Conservation (phyloP, 805 yeast species). For the Hanseniaspora thailandica region DNA sequence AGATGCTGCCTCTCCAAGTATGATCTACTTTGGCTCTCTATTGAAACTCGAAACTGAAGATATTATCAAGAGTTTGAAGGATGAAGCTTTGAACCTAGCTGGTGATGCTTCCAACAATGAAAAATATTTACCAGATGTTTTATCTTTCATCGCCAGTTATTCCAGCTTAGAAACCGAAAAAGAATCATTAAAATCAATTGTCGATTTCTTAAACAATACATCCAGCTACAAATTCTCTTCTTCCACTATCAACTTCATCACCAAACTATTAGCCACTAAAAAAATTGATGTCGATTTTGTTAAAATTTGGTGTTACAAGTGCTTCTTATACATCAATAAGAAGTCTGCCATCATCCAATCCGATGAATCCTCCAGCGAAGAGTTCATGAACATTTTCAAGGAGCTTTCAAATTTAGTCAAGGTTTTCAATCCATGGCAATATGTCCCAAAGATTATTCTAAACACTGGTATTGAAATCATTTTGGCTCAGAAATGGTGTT, state of each 20-base stretch:
- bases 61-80: slow-evolving; percentile 17
- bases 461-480: slow-evolving; percentile 59
- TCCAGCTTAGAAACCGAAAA: slow-evolving; percentile 21
- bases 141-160: background rate
- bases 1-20: slow-evolving; percentile 21
- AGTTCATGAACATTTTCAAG: slow-evolving; percentile 28
- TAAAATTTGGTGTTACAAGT: slow-evolving; percentile 44
- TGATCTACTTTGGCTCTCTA: slow-evolving; percentile 24
- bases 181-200: slow-evolving; percentile 9
- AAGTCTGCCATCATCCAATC: slow-evolving; percentile 41
- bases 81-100: slow-evolving; percentile 16
- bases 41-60: slow-evolving; percentile 16
- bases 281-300: slow-evolving; percentile 19
- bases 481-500: slow-evolving; percentile 39
- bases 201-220: slow-evolving; percentile 25
- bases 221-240: slow-evolving; percentile 26
- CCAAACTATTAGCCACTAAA: background rate
- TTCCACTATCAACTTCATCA: slow-evolving; percentile 24
- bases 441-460: slow-evolving; percentile 36
- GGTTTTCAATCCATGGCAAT: slow-evolving; percentile 29
- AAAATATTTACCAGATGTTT: slow-evolving; percentile 17
- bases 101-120: slow-evolving; percentile 9
- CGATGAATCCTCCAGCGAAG: slow-evolving; percentile 20
- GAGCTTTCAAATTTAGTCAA: slow-evolving; percentile 28
- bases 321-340: slow-evolving; percentile 51